Evolutionary conservation across 768 basidiomycete species (phyloP), one percentile per base, ranked within the genome.

Genomic region (Termitomyces sp.): DNA sequence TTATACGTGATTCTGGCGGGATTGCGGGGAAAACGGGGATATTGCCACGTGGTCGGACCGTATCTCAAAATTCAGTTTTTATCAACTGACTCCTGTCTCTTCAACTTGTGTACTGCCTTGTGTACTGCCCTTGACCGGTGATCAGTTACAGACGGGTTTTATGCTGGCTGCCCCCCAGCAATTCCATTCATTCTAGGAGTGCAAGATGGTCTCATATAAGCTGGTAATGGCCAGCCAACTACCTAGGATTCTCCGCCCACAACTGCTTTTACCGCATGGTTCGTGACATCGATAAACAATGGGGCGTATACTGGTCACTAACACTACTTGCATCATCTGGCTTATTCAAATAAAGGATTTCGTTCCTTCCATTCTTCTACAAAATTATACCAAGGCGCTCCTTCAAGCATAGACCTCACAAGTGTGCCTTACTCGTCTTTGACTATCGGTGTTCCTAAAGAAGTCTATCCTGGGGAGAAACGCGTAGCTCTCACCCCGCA

Each of bases 401-500:
- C 65, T 32, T 57, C 69, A 43, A 70, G 66, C 48, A 59, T 67
- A 29, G 57, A 54, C 61, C 55, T 64, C 64, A 51, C 72, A 60
- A 74, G 77, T 23, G 67, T 70, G 23, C 85, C 89, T 33, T 94
- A 92, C 68, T 79, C 88, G 2, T 79, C 82, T 18, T 74, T 94
- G 35, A 83, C 79, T 7, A 77, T 94, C 53, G 92, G 92, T 23
- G 81, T 90, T 16, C 90, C 91, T 12, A 78, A 78, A 50, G 92
- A 94, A 70, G 77, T 80, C 40, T 92, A 82, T 64, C 86, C 86
- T 3, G 81, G 85, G 57, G 92, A 94, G 66, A 79, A 86, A 46
- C 83, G 92, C 50, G 91, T 94, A 41, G 80, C 91, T 36, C 71
- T 94, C 7, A 91, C 92, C 0, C 92, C 92, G 4, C 82, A 86